phyloP scores from a whole-genome alignment of 139 green algal genomes.

The Zygnema circumcarinatum region DNA sequence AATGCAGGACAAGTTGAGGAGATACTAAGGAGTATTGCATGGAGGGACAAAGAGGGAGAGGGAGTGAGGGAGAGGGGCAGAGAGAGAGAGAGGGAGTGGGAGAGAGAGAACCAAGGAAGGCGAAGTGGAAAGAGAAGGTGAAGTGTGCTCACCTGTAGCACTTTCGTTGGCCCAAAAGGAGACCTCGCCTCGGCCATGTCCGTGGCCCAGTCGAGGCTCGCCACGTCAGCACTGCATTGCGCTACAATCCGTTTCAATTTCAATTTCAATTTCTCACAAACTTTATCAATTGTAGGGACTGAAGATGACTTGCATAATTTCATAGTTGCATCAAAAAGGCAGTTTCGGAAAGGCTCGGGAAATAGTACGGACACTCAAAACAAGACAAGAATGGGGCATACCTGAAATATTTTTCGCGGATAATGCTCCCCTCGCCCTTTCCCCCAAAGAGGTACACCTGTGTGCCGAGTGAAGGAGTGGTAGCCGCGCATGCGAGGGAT shows the following conservation, averaged over 20 bases:
- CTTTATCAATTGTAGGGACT: too few species aligned
- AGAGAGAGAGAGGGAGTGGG: not conserved
- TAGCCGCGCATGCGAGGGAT: conserved; percentile 11
- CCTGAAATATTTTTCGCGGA: not conserved
- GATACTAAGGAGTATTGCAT: not conserved
- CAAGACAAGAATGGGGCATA: too few species aligned
- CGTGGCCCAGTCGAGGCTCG: conserved; percentile 91
- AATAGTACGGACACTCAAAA: too few species aligned
- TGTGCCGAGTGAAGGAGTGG: conserved; percentile 16
- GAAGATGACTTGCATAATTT: too few species aligned
- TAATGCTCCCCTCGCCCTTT: conserved; percentile 16
- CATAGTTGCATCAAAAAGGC: too few species aligned
- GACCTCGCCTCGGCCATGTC: conserved; percentile 77
- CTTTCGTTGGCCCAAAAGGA: conserved; percentile 66
- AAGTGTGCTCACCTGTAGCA: conserved; percentile 61
- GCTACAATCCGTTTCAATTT: conserved; percentile 74
- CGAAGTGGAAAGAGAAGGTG: not conserved
- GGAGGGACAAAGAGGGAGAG: too few species aligned
- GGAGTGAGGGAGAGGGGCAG: not conserved
- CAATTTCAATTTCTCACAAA: too few species aligned
- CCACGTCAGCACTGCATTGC: conserved; percentile 77
- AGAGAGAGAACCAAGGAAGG: not conserved
- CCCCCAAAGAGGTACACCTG: conserved; percentile 13
- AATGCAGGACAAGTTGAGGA: not conserved
- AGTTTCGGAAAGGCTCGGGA: too few species aligned